Base-by-base conservation (phyloP, 441 rosid species). In the Lepidium campestre region DNA sequence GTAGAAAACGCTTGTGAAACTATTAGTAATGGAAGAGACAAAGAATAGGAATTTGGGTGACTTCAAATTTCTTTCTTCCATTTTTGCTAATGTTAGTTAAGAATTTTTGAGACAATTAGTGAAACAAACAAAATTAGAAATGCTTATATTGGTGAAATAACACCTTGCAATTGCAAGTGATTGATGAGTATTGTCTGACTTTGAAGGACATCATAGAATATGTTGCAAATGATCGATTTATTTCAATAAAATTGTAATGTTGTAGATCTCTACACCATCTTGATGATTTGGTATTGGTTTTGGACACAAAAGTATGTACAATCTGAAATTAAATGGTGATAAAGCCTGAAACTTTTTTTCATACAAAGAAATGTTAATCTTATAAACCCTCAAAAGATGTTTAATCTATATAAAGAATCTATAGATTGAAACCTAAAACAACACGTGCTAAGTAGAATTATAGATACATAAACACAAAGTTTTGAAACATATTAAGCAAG, bases 401-500 rank as follows among this genome's bases (percentile, higher is more conserved):
- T 65, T 31, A 22, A 10, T 50, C 25, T 29, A 10, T 47, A 18
- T 35, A 46, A 27, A 27, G 29, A 34, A 54, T 20, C 62, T 36
- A 45, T 18, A 29, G 61, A 69, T 60, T 52, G 29, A 69, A 45
- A 25, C 14, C 57, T 62, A 69, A 62, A 36, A 70, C 59, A 70
- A 62, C 25, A 70, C 7, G 41, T 63, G 29, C 17, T 31, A 55
- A 4, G 22, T 5, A 50, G 58, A 63, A 71, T 71, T 63, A 63
- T 14, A 56, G 52, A 40, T 53, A 61, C 62, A 48, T 23, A 22
- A 47, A 39, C 55, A 55, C 64, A 63, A 36, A 71, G 75, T 19
- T 62, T 35, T 10, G 31, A 52, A 41, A 50, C 40, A 41, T 6
- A n/a, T n/a, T n/a, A 46, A 56, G 66, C 31, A 59, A 68, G 44